Evolutionary conservation across 352 stramenopile genomes (phyloP), one percentile per base, ranked within the genome.

Genomic region (Phytophthora sp.): DNA sequence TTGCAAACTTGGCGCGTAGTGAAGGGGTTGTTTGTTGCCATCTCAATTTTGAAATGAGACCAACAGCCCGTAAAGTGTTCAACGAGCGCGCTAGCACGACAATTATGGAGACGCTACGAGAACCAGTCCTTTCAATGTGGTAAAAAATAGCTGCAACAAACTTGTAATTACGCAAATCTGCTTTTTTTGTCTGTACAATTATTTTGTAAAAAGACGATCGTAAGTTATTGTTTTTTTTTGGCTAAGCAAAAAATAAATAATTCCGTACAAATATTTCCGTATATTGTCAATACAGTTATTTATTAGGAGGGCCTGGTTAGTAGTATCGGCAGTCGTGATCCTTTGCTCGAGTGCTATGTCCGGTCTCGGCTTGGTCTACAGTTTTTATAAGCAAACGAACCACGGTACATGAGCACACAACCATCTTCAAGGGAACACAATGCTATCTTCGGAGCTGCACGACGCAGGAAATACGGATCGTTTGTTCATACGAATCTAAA

Each of bases 11-110:
- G 48, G 18, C 21, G 31, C 5, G 20, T 55, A 20, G 12, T 45
- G 45, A 55, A 55, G 11, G 48, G 48, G 21, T 44, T 45, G 6
- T 44, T 45, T 20, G 48, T 44, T 45, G 23, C 48, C 48, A 44
- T 55, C 9, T 10, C 17, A 23, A 42, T 55, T 45, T 11, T 32
- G 23, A 55, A 55, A 32, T 55, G 32, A 55, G 46, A 4, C 21
- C 39, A 32, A 30, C 31, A 32, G 28, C 10, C 5, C 5, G 28
- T 10, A 32, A 24, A 13, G 21, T 46, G n/a, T 6, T 46, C n/a
- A 46, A 46, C 4, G n/a, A n/a, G n/a, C n/a, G n/a, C n/a, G n/a
- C n/a, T n/a, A n/a, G n/a, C n/a, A n/a, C n/a, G n/a, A n/a, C n/a
- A n/a, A n/a, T n/a, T 46, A 31, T 30, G 39, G 11, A 7, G n/a